A percentile compares a stretch with the other conserved stretches of the same genome.
phyloP scores from a whole-genome alignment of 2,329 filamentous ascomycete genomes.

The Exutisphaerella laricina region DNA sequence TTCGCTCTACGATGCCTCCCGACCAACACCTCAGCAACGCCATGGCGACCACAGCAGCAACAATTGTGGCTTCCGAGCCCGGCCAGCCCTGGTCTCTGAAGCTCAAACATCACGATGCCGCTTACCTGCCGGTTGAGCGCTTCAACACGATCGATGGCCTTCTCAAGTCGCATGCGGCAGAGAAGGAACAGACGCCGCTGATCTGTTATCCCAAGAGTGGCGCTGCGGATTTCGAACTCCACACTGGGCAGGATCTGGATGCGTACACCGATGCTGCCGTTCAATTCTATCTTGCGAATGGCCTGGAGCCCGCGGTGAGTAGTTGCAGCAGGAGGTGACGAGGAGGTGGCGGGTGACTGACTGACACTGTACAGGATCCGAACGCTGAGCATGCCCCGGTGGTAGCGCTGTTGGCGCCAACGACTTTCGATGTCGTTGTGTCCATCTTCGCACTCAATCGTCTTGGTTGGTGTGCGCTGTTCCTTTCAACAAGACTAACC shows the following conservation, averaged over 20 bases:
- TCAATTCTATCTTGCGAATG: slow-evolving; percentile 23
- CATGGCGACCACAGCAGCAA: slow-evolving; percentile 12
- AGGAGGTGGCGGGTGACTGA: background rate
- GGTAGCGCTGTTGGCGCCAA: slow-evolving; percentile 49
- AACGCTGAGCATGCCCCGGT: slow-evolving; percentile 30
- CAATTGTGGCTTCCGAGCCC: slow-evolving; percentile 6
- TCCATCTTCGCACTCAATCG: slow-evolving; percentile 51
- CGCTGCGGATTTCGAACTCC: slow-evolving; percentile 29
- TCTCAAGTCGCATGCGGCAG: slow-evolving; percentile 29
- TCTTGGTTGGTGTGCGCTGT: slow-evolving; percentile 51
- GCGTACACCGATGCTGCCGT: slow-evolving; percentile 26
- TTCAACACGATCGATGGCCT: slow-evolving; percentile 33
- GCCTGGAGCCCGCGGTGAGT: slow-evolving; percentile 27
- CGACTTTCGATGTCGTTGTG: slow-evolving; percentile 52
- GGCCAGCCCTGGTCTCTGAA: slow-evolving; percentile 10
- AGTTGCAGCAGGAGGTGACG: too few relatives aligned
- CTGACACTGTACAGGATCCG: slow-evolving; percentile 16
- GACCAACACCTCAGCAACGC: too few relatives aligned
- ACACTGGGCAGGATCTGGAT: slow-evolving; percentile 27
- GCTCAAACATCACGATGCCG: slow-evolving; percentile 17
- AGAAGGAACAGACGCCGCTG: slow-evolving; percentile 25
- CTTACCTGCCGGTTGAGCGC: slow-evolving; percentile 24
- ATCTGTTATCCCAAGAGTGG: slow-evolving; percentile 28
- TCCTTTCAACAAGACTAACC: slow-evolving; percentile 52
- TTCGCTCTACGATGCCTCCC: too few relatives aligned